These are phyloP conservation scores for Calonectria pteridis DNA, from an alignment of 2,329 filamentous ascomycete species.

Conservation along the genomic window DNA sequence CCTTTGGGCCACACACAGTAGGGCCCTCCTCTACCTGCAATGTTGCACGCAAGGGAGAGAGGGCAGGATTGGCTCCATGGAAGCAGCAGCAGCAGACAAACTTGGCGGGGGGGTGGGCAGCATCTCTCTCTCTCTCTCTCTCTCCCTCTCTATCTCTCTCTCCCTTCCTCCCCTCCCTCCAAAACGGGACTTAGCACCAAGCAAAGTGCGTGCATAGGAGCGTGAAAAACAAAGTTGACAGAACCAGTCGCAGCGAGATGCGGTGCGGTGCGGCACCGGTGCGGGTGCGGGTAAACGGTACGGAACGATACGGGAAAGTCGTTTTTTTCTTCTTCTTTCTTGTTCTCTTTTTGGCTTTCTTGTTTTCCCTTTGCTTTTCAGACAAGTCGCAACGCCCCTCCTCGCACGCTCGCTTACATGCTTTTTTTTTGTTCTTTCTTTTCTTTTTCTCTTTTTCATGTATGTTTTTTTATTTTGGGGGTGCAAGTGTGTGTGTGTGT, in stretches of 20 bases:
- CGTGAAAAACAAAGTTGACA: constrained; percentile 4
- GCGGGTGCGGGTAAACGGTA: constrained; percentile 7
- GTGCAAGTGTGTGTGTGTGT: no score
- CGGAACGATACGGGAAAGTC: constrained; percentile 6
- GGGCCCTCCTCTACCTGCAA: neutral
- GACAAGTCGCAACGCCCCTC: neutral
- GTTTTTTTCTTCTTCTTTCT: neutral
- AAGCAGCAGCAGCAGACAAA: neutral
- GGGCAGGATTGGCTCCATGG: neutral
- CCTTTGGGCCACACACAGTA: neutral
- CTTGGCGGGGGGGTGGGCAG: neutral
- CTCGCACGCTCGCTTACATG: neutral
- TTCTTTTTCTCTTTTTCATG: neutral
- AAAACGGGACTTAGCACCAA: neutral
- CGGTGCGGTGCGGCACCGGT: constrained; percentile 1
- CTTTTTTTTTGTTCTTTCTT: neutral
- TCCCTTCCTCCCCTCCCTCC: no score
- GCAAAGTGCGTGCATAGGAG: neutral
- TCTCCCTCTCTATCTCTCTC: neutral
- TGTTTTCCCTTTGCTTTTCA: neutral
- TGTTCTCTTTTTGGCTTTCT: neutral
- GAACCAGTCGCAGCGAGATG: constrained; percentile 5
- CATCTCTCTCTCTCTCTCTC: no score
- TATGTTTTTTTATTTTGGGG: neutral
- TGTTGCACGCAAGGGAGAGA: constrained; percentile 1